A percentile compares a stretch with the other conserved stretches of the same genome.
phyloP scores from a whole-genome alignment of 2,329 filamentous ascomycete species.

The Phoma herbarum region DNA sequence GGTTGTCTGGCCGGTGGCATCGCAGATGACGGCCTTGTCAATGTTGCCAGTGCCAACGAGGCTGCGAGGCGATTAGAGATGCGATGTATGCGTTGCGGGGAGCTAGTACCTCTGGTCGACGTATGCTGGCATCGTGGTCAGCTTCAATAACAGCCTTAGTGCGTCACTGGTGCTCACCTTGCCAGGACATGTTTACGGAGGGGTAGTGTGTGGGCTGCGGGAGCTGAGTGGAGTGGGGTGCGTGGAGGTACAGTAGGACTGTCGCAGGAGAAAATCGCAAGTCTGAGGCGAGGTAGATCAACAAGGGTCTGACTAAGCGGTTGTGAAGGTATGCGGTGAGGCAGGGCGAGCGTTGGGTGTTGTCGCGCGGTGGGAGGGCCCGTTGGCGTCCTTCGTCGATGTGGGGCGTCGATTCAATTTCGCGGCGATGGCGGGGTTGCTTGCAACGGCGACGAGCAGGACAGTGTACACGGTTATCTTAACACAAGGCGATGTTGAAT shows the following conservation, averaged over 20 bases:
- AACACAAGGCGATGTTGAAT: conserved; percentile 2
- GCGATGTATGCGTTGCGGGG: background rate
- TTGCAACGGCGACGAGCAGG: conserved; percentile 13
- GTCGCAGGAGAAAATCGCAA: conserved; percentile 28
- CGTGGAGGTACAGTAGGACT: conserved; percentile 23
- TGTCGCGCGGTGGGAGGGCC: conserved; percentile 29
- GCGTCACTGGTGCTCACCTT: conserved; percentile 46
- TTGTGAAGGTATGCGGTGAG: conserved; percentile 36
- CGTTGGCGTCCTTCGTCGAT: conserved; percentile 23
- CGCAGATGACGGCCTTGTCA: conserved; percentile 62
- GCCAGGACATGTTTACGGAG: conserved; percentile 54
- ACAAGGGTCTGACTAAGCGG: conserved; percentile 38
- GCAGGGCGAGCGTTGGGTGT: conserved; percentile 29
- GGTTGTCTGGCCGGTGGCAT: conserved; percentile 61
- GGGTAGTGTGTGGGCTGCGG: conserved; percentile 36
- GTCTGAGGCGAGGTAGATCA: conserved; percentile 24
- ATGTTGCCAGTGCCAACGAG: conserved; percentile 55
- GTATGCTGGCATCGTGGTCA: conserved; percentile 49
- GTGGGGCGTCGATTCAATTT: conserved; percentile 14
- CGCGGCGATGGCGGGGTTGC: conserved; percentile 4
- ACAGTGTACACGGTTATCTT: conserved; percentile 3
- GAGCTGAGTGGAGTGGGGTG: conserved; percentile 29
- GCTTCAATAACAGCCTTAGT: conserved; percentile 15
- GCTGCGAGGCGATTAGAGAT: conserved; percentile 40
- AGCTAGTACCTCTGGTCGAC: conserved; percentile 51